Percentiles rank a stretch among this genome's conserved stretches.
Conservation (phyloP, 768 basidiomycete species). For the Favolaschia claudopus region DNA sequence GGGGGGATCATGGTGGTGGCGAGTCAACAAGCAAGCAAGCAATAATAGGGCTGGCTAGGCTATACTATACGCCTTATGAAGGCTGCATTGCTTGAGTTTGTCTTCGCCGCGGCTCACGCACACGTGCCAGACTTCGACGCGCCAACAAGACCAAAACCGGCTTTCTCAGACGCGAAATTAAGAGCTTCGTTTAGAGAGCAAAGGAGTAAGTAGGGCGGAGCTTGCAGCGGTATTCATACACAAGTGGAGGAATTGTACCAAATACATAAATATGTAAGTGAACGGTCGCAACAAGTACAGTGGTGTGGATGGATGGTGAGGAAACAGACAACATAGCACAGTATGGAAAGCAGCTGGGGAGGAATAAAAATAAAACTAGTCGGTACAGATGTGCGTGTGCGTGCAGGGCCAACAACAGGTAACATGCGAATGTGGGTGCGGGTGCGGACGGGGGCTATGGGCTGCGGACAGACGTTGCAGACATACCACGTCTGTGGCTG, state of each 20-base stretch:
- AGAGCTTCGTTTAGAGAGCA: neutral
- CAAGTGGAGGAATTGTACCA: constrained; percentile 22
- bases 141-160: neutral
- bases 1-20: constrained; percentile 71
- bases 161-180: neutral
- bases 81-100: neutral
- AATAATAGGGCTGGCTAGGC: constrained; percentile 11
- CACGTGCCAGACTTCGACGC: neutral
- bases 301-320: no score
- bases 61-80: constrained; percentile 15
- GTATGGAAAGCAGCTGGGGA: constrained; percentile 6
- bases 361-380: constrained; percentile 25
- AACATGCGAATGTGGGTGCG: neutral
- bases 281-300: constrained; percentile 25
- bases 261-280: constrained; percentile 29
- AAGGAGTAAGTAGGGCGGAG: constrained; percentile 6
- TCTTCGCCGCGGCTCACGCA: constrained; percentile 1
- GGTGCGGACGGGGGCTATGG: constrained; percentile 42
- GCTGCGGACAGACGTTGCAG: constrained; percentile 58
- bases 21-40: neutral
- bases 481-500: constrained; percentile 64
- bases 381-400: constrained; percentile 14
- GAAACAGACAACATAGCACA: constrained; percentile 21
- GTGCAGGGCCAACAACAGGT: neutral
- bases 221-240: constrained; percentile 24